A percentile compares a stretch with the other conserved stretches of the same genome.
phyloP scores from a whole-genome alignment of 371 early-diverging fungal genomes.

The Actinomucor elegans region DNA sequence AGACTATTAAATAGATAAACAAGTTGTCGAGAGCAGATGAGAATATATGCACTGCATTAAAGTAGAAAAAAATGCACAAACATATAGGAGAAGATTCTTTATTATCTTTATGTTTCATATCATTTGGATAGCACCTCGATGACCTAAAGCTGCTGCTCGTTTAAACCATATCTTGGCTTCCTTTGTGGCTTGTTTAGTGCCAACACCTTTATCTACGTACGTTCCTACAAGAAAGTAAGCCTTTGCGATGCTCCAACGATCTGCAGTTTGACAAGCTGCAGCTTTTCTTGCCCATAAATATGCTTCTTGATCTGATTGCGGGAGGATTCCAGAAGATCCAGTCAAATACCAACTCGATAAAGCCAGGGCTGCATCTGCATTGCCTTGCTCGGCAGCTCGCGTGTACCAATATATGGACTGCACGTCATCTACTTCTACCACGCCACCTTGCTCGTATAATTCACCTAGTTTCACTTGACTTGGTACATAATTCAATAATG shows the following conservation, averaged over 20 bases:
- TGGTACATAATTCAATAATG: slow-evolving; percentile 85
- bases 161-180: slow-evolving; percentile 75
- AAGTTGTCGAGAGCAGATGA: too few relatives aligned
- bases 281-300: slow-evolving; percentile 55
- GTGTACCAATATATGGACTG: slow-evolving; percentile 96
- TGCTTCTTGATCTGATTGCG: slow-evolving; percentile 82
- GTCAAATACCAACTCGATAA: slow-evolving; percentile 90
- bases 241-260: slow-evolving; percentile 65
- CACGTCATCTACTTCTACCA: slow-evolving; percentile 77
- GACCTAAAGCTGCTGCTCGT: slow-evolving; percentile 71
- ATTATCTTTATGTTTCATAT: too few relatives aligned
- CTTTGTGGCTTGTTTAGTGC: slow-evolving; percentile 51
- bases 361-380: slow-evolving; percentile 80
- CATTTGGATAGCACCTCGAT: slow-evolving; percentile 58
- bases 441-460: slow-evolving; percentile 88
- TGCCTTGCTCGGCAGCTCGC: slow-evolving; percentile 80
- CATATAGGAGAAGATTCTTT: too few relatives aligned
- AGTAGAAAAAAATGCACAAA: too few relatives aligned
- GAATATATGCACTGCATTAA: too few relatives aligned
- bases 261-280: slow-evolving; percentile 7
- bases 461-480: slow-evolving; percentile 90
- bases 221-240: slow-evolving; percentile 85
- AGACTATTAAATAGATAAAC: too few relatives aligned
- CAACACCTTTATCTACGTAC: slow-evolving; percentile 75
- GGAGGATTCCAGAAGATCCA: slow-evolving; percentile 65